Conservation (phyloP, 306 rosid genomes). For the Cucumis sativus region DNA sequence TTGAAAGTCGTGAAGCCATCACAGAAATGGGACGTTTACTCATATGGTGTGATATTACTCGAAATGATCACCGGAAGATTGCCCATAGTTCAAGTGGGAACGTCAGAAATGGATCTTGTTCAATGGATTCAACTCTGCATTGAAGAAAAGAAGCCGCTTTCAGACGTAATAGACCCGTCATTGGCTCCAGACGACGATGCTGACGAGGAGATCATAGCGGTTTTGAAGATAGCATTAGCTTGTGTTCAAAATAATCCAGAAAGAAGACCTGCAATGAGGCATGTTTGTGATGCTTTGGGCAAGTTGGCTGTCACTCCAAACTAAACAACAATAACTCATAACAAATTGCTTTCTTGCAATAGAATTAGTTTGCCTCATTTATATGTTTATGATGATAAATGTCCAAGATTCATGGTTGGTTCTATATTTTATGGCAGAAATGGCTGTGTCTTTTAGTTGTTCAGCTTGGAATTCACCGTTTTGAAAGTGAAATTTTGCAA, state of each 20-base stretch:
- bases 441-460: neutral
- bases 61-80: conserved; percentile 80
- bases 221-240: conserved; percentile 85
- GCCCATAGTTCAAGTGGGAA: conserved; percentile 59
- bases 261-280: conserved; percentile 88
- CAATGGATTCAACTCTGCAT: conserved; percentile 91
- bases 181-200: conserved; percentile 50
- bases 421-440: neutral
- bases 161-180: conserved; percentile 68
- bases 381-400: neutral
- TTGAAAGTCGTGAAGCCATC: conserved; percentile 84
- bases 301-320: conserved; percentile 41
- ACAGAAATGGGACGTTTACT: conserved; percentile 94
- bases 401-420: neutral
- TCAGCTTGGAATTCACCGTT: neutral
- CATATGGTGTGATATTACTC: conserved; percentile 80
- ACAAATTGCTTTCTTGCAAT: neutral
- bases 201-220: conserved; percentile 78
- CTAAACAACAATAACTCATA: conserved; percentile 15
- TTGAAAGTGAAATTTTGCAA: neutral
- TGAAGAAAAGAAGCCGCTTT: conserved; percentile 82
- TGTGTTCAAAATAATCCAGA: conserved; percentile 76
- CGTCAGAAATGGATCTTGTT: conserved; percentile 83
- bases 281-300: conserved; percentile 64
- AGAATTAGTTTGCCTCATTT: neutral